Conservation (phyloP, 768 basidiomycete species). For the Mycena galopus region DNA sequence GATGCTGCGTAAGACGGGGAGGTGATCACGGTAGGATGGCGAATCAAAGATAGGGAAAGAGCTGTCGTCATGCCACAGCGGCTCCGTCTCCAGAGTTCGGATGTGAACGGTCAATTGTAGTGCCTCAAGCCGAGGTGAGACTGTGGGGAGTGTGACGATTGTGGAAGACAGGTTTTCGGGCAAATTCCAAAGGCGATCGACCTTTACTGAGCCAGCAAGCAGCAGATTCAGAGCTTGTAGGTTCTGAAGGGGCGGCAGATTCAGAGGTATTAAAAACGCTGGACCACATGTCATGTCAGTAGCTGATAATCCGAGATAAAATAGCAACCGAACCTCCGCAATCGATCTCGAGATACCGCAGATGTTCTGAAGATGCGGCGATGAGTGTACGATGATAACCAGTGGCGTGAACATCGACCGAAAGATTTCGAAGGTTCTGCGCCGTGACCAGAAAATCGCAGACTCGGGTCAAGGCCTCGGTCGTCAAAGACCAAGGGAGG, state of each 20-base stretch:
- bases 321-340: not conserved
- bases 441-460: constrained; percentile 1
- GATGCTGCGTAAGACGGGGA: not conserved
- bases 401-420: not conserved
- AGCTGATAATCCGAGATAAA: not conserved
- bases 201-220: not conserved
- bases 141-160: not conserved
- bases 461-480: not conserved
- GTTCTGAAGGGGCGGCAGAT: not conserved
- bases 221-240: not conserved
- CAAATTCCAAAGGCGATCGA: not conserved
- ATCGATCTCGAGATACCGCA: not conserved
- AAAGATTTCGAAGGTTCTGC: not conserved
- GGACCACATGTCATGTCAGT: not conserved
- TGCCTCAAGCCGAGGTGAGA: not conserved
- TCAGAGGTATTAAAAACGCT: not conserved
- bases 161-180: not conserved
- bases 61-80: not conserved
- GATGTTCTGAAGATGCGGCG: not conserved
- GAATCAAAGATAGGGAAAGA: not conserved
- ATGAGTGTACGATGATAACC: not conserved
- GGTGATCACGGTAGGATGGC: not conserved
- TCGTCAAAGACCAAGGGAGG: constrained; percentile 1
- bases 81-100: not conserved
- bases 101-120: not conserved